Evolutionary conservation across 1,139 yeast genomes (phyloP).

Genomic region (Magnusiomyces starmeri): DNA sequence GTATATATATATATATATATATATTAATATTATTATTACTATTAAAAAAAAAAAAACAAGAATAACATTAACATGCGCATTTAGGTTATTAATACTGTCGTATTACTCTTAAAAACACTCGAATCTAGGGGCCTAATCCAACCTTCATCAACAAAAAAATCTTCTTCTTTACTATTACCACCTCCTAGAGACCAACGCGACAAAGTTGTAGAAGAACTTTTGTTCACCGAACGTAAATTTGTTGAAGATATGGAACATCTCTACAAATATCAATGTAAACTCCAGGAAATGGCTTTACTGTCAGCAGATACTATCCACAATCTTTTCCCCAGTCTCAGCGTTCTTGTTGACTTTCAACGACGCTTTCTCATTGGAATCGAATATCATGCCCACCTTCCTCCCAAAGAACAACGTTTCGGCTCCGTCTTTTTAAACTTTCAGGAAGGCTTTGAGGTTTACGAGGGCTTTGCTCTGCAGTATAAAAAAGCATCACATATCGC

Average conservation of each 20-base stretch:
- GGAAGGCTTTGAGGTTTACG: conserved; percentile 79
- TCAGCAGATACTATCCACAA: conserved; percentile 74
- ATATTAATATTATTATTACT: neutral
- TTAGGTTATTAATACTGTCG: conserved; percentile 58
- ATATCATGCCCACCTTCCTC: conserved; percentile 72
- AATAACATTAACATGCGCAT: neutral
- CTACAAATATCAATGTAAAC: conserved; percentile 58
- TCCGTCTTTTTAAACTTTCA: conserved; percentile 72
- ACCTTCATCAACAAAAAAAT: conserved; percentile 15
- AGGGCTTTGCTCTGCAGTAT: conserved; percentile 80
- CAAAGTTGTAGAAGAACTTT: conserved; percentile 74
- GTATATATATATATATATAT: conserved; percentile 3
- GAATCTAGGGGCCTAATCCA: conserved; percentile 23
- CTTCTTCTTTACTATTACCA: conserved; percentile 8
- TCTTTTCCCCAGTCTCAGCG: conserved; percentile 79
- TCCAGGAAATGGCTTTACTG: conserved; percentile 57
- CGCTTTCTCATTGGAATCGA: conserved; percentile 82
- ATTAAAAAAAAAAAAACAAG: neutral
- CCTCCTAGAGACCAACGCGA: conserved; percentile 39
- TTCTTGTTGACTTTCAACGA: conserved; percentile 86
- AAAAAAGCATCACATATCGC: conserved; percentile 80
- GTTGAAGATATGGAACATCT: conserved; percentile 83
- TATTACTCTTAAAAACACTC: conserved; percentile 45
- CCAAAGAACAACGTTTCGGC: conserved; percentile 77
- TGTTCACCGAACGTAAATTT: conserved; percentile 86